Evolutionary conservation across 2,329 filamentous ascomycete species (phyloP).

Genomic region (Ceratocystis variospora): DNA sequence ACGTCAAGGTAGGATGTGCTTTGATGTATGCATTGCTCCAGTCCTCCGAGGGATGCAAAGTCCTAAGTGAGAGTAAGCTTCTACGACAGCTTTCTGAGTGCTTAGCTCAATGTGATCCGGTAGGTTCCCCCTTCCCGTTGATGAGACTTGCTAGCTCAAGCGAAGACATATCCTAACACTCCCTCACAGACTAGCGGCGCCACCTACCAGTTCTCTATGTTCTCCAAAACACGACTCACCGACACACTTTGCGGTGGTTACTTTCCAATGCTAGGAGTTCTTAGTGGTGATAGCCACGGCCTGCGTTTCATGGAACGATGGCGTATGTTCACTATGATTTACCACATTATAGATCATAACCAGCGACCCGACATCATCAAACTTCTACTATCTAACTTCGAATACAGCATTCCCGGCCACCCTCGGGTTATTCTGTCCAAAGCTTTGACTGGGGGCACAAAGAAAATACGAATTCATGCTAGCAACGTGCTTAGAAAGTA

Average conservation of each 20-base stretch:
- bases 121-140: slow-evolving; percentile 29
- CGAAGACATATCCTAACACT: background rate
- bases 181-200: slow-evolving; percentile 47
- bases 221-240: slow-evolving; percentile 68
- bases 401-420: slow-evolving; percentile 80
- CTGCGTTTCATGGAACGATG: slow-evolving; percentile 84
- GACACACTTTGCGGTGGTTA: slow-evolving; percentile 88
- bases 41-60: slow-evolving; percentile 69
- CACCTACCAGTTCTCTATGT: slow-evolving; percentile 75
- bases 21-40: slow-evolving; percentile 77
- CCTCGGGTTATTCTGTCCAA: slow-evolving; percentile 87
- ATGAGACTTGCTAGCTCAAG: background rate
- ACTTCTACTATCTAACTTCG: slow-evolving; percentile 75
- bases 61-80: slow-evolving; percentile 82
- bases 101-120: slow-evolving; percentile 83
- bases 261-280: slow-evolving; percentile 76
- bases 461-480: slow-evolving; percentile 79
- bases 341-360: slow-evolving; percentile 86
- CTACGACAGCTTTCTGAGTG: slow-evolving; percentile 91
- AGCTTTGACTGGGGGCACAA: slow-evolving; percentile 78
- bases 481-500: slow-evolving; percentile 82
- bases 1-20: slow-evolving; percentile 78
- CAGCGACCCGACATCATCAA: slow-evolving; percentile 86
- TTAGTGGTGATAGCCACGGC: slow-evolving; percentile 71
- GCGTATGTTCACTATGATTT: slow-evolving; percentile 99